These are phyloP conservation scores for Diaporthe ampelina DNA, from an alignment of 2,329 filamentous ascomycete species.

Conservation along the genomic window DNA sequence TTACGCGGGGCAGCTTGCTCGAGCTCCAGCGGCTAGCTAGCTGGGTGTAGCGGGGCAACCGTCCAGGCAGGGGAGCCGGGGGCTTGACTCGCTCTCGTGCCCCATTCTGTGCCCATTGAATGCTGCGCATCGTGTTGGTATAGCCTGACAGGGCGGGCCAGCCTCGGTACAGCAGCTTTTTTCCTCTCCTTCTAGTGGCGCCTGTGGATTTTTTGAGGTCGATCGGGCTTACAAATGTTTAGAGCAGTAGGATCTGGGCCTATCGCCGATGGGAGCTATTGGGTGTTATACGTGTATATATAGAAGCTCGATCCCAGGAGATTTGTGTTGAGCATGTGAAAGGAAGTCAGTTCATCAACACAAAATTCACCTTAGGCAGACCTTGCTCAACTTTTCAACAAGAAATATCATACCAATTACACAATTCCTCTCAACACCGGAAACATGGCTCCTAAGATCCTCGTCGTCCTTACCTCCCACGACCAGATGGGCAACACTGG, in stretches of 20 bases:
- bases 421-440: neutral
- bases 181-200: neutral
- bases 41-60: neutral
- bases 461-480: constrained; percentile 79
- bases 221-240: constrained; percentile 25
- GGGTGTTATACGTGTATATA: neutral
- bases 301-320: constrained; percentile 13
- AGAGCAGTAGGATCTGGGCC: neutral
- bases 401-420: neutral
- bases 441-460: constrained; percentile 70
- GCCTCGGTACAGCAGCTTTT: constrained; percentile 15
- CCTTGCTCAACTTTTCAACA: neutral
- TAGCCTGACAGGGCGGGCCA: neutral
- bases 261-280: constrained; percentile 11
- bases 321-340: constrained; percentile 4
- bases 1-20: neutral
- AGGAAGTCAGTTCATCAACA: neutral
- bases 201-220: neutral
- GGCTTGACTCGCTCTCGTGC: constrained; percentile 8
- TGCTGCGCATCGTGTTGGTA: neutral
- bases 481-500: constrained; percentile 62
- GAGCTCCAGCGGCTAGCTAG: constrained; percentile 2
- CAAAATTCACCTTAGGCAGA: neutral
- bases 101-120: neutral
- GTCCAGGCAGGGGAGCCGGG: neutral